A percentile compares a stretch with the other conserved stretches of the same genome.
Conservation (phyloP, 1,139 yeast genomes). For the Blastobotrys buckinghamii region DNA sequence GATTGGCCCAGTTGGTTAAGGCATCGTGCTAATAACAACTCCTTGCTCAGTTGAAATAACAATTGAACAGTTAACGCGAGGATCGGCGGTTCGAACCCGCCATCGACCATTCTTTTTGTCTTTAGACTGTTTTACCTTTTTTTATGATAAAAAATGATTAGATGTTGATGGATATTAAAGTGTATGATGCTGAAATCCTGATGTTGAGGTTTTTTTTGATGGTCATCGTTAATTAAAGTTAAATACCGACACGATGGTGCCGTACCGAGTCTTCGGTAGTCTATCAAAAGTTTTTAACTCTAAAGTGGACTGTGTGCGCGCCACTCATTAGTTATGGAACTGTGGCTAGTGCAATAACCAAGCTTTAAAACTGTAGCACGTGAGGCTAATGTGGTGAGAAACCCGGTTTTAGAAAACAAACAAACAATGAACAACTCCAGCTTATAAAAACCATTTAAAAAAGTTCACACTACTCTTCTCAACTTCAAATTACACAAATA, state of each 20-base stretch:
- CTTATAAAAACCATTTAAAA: no score
- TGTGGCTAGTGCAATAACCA: no score
- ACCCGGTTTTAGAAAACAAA: no score
- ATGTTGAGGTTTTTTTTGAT: background rate
- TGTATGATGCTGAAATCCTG: background rate
- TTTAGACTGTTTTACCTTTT: background rate
- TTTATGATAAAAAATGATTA: background rate
- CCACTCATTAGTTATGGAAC: no score
- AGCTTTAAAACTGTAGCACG: no score
- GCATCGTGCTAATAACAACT: slow-evolving; percentile 13
- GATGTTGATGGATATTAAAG: background rate
- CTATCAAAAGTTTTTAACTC: no score
- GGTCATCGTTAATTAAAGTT: no score
- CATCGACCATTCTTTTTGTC: slow-evolving; percentile 10
- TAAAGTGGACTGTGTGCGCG: no score
- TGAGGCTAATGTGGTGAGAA: no score
- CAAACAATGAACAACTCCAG: no score
- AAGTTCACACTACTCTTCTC: background rate
- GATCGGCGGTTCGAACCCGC: slow-evolving; percentile 15
- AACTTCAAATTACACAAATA: background rate
- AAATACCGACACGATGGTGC: no score
- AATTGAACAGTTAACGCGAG: slow-evolving; percentile 11
- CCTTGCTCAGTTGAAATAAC: background rate
- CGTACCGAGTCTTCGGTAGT: no score
- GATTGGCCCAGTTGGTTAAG: slow-evolving; percentile 14